These are phyloP conservation scores for Arachis hypogaea DNA, from an alignment of 306 rosid species.

Conservation along the genomic window DNA sequence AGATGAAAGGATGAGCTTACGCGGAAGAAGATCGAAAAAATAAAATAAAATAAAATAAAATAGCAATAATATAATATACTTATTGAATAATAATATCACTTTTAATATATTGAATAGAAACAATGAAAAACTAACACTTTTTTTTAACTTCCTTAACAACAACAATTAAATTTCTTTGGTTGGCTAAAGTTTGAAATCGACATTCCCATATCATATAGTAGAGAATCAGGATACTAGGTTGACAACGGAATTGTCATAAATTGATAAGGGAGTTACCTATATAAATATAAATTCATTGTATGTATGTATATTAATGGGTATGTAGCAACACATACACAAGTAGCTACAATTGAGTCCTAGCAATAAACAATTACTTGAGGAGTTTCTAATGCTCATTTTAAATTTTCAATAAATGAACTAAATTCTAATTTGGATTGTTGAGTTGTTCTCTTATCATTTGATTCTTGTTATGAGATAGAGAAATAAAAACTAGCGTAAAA, in stretches of 20 bases:
- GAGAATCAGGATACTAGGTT: background rate
- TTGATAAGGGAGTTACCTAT: background rate
- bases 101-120: constrained; percentile 18
- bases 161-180: constrained; percentile 10
- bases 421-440: constrained; percentile 1
- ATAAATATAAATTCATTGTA: no score
- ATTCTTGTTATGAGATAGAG: no score
- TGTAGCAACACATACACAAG: background rate
- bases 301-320: no score
- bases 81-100: constrained; percentile 7
- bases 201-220: background rate
- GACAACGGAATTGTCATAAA: background rate
- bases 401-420: background rate
- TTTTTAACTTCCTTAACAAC: background rate
- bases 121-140: constrained; percentile 8
- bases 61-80: background rate
- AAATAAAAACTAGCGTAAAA: no score
- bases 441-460: background rate
- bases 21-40: background rate
- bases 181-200: constrained; percentile 1
- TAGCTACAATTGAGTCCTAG: background rate
- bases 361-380: background rate
- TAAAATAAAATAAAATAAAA: background rate
- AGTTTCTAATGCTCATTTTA: background rate
- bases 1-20: background rate